Conservation (phyloP, 2,329 filamentous ascomycete species). For the Monilinia laxa region DNA sequence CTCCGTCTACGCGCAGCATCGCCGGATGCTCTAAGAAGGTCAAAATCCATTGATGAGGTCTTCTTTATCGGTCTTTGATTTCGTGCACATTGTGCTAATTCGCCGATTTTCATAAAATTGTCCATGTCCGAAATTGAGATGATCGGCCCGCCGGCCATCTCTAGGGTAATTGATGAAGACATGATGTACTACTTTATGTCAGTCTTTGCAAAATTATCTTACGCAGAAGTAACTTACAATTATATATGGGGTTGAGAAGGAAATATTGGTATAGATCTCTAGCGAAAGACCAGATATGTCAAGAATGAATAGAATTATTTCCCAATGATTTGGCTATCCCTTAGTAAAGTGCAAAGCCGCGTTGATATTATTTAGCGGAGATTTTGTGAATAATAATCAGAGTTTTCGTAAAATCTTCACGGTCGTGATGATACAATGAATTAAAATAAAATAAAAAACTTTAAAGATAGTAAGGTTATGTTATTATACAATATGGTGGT, state of each 20-base stretch:
- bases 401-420: neutral
- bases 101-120: conserved; percentile 18
- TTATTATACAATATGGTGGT: conserved; percentile 19
- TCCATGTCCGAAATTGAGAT: conserved; percentile 24
- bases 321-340: neutral
- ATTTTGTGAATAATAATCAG: neutral
- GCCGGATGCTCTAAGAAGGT: conserved; percentile 19
- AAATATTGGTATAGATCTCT: neutral
- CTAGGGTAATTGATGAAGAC: conserved; percentile 2
- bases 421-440: conserved; percentile 4
- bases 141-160: conserved; percentile 17
- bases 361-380: neutral
- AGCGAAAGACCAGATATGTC: neutral
- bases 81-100: conserved; percentile 18
- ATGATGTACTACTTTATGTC: neutral
- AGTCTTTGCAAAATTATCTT: neutral
- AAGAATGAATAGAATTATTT: neutral
- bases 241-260: neutral
- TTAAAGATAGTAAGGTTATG: conserved; percentile 7
- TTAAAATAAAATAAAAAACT: neutral
- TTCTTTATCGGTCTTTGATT: conserved; percentile 19
- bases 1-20: conserved; percentile 19
- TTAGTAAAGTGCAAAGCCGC: neutral
- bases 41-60: conserved; percentile 22
- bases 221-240: neutral